phyloP scores from a whole-genome alignment of 2,329 filamentous ascomycete genomes.

The Colletotrichum abscissum region DNA sequence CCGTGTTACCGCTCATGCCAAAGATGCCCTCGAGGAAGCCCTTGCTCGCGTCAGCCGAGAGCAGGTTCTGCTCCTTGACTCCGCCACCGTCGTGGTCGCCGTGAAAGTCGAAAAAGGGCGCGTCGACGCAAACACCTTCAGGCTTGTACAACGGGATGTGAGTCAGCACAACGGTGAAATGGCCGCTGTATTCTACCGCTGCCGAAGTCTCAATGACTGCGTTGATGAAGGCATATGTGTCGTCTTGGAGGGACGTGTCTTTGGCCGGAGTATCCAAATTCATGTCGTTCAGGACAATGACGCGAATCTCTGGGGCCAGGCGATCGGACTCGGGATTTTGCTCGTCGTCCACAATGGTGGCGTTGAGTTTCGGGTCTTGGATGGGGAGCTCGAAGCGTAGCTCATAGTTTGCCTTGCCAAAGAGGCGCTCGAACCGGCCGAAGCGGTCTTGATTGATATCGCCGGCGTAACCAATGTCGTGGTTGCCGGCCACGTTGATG shows the following conservation, averaged over 20 bases:
- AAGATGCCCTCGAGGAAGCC: constrained; percentile 88
- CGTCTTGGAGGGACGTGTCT: constrained; percentile 73
- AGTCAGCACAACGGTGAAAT: constrained; percentile 87
- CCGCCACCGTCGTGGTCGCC: constrained; percentile 71
- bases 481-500: constrained; percentile 93
- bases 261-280: constrained; percentile 89
- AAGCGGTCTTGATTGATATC: constrained; percentile 84
- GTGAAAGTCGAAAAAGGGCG: constrained; percentile 86
- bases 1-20: constrained; percentile 74
- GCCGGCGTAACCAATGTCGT: constrained; percentile 96
- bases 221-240: constrained; percentile 84
- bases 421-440: constrained; percentile 83
- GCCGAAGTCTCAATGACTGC: constrained; percentile 71
- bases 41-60: constrained; percentile 77
- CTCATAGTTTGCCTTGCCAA: constrained; percentile 93
- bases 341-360: constrained; percentile 54
- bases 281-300: constrained; percentile 92
- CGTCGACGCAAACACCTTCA: constrained; percentile 84
- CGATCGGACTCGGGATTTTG: constrained; percentile 59
- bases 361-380: constrained; percentile 49
- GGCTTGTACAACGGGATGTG: constrained; percentile 92
- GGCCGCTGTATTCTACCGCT: constrained; percentile 69
- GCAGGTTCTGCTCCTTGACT: constrained; percentile 90
- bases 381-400: constrained; percentile 75
- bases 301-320: constrained; percentile 76